Conservation (phyloP, 331 rosid genomes). For the Cydonia oblonga region DNA sequence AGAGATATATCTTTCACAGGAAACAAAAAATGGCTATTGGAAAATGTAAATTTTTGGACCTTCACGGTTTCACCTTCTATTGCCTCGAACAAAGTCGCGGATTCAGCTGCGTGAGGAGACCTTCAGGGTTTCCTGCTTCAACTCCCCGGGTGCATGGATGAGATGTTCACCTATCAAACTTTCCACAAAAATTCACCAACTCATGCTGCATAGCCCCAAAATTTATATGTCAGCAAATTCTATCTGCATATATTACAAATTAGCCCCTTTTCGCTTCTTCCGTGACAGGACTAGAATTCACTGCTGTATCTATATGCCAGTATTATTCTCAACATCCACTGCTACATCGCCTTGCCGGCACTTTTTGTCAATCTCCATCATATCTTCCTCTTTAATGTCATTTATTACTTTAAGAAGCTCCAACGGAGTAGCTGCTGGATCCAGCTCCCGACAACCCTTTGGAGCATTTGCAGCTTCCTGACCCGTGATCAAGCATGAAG, state of each 20-base stretch:
- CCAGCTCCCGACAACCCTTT: constrained; percentile 36
- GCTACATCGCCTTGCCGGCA: not conserved
- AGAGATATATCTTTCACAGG: not conserved
- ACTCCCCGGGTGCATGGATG: not conserved
- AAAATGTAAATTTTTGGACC: not conserved
- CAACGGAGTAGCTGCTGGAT: constrained; percentile 30
- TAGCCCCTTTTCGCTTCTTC: constrained; percentile 1
- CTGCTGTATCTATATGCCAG: constrained; percentile 1
- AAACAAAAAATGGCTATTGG: not conserved
- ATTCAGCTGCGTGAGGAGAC: not conserved
- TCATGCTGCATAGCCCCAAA: not conserved
- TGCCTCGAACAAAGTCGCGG: not conserved
- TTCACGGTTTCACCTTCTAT: not conserved
- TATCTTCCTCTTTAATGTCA: constrained; percentile 16
- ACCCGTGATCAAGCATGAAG: constrained; percentile 24
- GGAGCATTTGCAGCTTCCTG: constrained; percentile 31
- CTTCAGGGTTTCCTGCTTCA: constrained; percentile 1
- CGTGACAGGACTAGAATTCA: not conserved
- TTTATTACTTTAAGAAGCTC: constrained; percentile 26
- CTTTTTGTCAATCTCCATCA: constrained; percentile 2
- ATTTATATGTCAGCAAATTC: not conserved
- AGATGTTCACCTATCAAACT: not conserved
- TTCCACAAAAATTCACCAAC: not conserved
- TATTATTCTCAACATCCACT: not conserved
- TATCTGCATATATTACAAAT: not conserved